Base-by-base conservation (phyloP, 345 rosid species). In the Cardamine occulta region DNA sequence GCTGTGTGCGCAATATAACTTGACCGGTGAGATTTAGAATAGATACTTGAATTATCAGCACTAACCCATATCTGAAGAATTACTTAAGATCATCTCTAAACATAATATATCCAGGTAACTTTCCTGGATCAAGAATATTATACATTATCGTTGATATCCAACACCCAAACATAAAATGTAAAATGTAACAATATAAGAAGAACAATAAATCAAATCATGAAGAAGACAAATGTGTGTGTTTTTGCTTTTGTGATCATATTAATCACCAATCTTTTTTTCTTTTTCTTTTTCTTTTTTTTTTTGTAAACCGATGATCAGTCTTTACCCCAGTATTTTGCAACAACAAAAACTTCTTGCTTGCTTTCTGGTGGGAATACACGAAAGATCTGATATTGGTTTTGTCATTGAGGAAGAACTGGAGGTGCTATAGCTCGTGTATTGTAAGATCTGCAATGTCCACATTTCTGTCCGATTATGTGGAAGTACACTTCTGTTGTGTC, bases 401-500 rank as follows among this genome's bases (percentile, higher is more conserved):
- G 52, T 89, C 88, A 86, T 51, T 85, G 90, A 66, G 94, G 97
- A 75, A 89, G 82, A 79, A 90, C 91, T 0, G 99, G 99, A 75
- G 96, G 97, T 8, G 88, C 85, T 2, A 92, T 85, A 3, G 85
- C 84, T 37, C 99, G 86, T 11, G 99, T 95, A 63, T 95, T 95
- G 80, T 95, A 95, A 37, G 99, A 95, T 66, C 80, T 83, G 84
- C 99, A 95, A 70, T 92, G 98, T 68, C 89, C 74, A 78, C 99
- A 95, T 84, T 92, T 95, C 82, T 95, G 96, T 35, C 99, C 96
- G 0, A 90, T 83, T 71, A 95, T 85, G 75, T 95, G 96, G 82
- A 89, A 95, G 84, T 88, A 81, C 5, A 89, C 97, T 77, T 95
- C 98, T 0, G 98, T 89, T 2, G 97, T 95, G 87, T 92, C 97